Base-by-base conservation (phyloP, 306 rosid genomes). In the Delonix regia region DNA sequence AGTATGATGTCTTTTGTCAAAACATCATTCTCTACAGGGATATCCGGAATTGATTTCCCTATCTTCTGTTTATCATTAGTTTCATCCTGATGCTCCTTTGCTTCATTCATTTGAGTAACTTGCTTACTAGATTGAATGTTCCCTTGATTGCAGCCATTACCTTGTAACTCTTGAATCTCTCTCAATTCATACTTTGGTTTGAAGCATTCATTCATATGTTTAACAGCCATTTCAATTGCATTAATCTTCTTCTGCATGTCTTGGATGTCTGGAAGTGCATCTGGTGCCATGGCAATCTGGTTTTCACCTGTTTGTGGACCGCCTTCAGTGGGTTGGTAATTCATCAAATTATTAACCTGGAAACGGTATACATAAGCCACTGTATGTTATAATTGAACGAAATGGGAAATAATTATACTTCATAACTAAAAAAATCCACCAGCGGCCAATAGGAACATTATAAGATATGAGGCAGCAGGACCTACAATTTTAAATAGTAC, bases 1-100 rank as follows among this genome's bases (percentile, higher is more conserved):
- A 96, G 99, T 83, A 91, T 75, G 75, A 96, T 96, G 88, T 96
- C 99, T 83, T 96, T 96, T 13, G 98, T 90, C 44, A 93, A 80
- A 80, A 93, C 86, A 74, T 95, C 99, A 81, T 84, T 86, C 76
- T 93, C 87, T 52, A 87, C 94, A 19, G 91, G 86, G 49, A 83
- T 80, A 79, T 91, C 86, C 24, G 75, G 71, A 76, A 69, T 82
- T 49, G 85, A 84, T 74, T 80, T 90, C 77, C 81, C 77, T 75
- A 67, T 53, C 63, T 65, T 86, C 28, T 59, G 81, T 79, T 75
- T 69, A 69, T 73, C 65, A 70, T 38, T 36, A 67, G 69, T 47
- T 39, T 81, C 77, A 61, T 53, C 70, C 15, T 9, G 33, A 24
- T 56, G 33, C 62, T 56, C 62, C 77, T 72, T 85, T 70, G 84